Evolutionary conservation across 1,139 yeast species (phyloP).

Genomic region (Hyphopichia burtonii): DNA sequence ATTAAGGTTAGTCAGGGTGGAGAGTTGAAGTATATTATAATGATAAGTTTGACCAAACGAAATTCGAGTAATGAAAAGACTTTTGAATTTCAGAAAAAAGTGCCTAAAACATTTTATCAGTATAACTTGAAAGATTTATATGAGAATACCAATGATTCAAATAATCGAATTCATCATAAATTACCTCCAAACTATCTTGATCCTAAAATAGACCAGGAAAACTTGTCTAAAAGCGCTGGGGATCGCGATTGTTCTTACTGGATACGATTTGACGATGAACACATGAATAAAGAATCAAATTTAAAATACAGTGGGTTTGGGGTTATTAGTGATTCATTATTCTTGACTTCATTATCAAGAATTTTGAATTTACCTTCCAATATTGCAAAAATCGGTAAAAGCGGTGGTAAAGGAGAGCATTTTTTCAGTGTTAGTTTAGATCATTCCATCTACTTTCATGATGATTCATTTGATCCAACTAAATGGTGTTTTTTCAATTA

Average conservation of each 20-base stretch:
- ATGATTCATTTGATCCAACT: conserved; percentile 41
- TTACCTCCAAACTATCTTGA: conserved; percentile 27
- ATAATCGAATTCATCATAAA: conserved; percentile 25
- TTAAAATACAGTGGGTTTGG: conserved; percentile 28
- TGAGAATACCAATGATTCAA: conserved; percentile 15
- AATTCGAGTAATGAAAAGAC: conserved; percentile 20
- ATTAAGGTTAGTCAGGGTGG: conserved; percentile 29
- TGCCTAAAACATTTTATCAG: conserved; percentile 23
- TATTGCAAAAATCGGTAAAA: conserved; percentile 15
- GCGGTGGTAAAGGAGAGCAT: conserved; percentile 18
- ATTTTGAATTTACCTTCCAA: conserved; percentile 26
- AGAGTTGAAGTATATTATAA: conserved; percentile 30
- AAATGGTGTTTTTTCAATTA: conserved; percentile 38
- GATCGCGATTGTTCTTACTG: conserved; percentile 34
- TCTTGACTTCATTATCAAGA: conserved; percentile 28
- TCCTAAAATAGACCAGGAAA: conserved; percentile 14
- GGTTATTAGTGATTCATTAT: conserved; percentile 35
- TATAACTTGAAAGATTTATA: conserved; percentile 24
- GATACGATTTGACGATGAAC: conserved; percentile 26
- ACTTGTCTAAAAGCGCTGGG: conserved; percentile 22
- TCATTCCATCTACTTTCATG: conserved; percentile 43
- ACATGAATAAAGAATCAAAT: conserved; percentile 11
- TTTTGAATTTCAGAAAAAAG: conserved; percentile 34
- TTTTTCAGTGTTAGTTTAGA: conserved; percentile 44
- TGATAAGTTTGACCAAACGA: conserved; percentile 32